These are phyloP conservation scores for Clarkia xantiana DNA, from an alignment of 345 rosid genomes.

Conservation along the genomic window DNA sequence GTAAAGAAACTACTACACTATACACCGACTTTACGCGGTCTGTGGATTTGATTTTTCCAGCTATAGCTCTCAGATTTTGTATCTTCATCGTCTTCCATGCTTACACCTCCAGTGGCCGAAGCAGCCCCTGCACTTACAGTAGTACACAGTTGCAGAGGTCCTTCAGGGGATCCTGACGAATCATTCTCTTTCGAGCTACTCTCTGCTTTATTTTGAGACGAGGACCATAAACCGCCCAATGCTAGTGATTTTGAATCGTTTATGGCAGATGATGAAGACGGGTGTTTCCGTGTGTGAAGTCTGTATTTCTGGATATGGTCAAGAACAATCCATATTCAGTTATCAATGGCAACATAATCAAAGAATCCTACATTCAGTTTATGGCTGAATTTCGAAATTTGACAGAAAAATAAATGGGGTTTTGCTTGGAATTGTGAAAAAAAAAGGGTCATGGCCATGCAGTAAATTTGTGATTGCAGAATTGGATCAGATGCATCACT, in stretches of 20 bases:
- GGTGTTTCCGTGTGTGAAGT: slow-evolving; percentile 48
- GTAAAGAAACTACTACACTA: slow-evolving; percentile 25
- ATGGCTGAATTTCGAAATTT: neutral
- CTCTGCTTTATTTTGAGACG: slow-evolving; percentile 37
- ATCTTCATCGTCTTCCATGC: slow-evolving; percentile 78
- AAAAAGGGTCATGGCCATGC: neutral
- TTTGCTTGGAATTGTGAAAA: neutral
- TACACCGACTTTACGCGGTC: slow-evolving; percentile 29
- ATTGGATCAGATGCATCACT: neutral
- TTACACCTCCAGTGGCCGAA: slow-evolving; percentile 39
- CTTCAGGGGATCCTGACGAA: slow-evolving; percentile 76
- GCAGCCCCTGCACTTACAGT: slow-evolving; percentile 39
- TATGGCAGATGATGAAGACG: slow-evolving; percentile 23
- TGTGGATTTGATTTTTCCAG: slow-evolving; percentile 47
- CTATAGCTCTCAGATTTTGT: slow-evolving; percentile 54
- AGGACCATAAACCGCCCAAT: slow-evolving; percentile 58
- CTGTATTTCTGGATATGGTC: slow-evolving; percentile 59
- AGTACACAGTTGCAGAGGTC: slow-evolving; percentile 59
- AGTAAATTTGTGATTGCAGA: too few species aligned
- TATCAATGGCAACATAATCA: neutral
- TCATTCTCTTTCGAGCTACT: slow-evolving; percentile 42
- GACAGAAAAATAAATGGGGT: neutral
- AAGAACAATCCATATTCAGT: slow-evolving; percentile 9
- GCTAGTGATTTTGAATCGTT: slow-evolving; percentile 35
- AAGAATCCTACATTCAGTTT: neutral